Percentiles rank a stretch among this genome's conserved stretches.
Conservation (phyloP, 352 stramenopile genomes). For the Sclerospora graminicola region DNA sequence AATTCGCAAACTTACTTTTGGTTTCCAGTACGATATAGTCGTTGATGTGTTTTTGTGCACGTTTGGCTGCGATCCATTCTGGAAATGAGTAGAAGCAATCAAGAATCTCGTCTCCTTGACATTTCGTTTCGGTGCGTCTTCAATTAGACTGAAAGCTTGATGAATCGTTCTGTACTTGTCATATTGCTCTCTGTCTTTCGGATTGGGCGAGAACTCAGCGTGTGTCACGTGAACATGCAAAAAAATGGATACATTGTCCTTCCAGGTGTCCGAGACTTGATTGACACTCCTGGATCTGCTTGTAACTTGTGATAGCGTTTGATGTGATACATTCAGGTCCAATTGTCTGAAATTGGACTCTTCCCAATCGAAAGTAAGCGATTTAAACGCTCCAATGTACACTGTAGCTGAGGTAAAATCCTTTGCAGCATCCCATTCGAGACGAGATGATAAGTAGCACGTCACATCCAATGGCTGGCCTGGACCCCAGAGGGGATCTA, state of each 20-base stretch:
- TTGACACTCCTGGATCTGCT: neutral
- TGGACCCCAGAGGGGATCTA: slow-evolving; percentile 60
- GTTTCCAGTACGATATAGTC: slow-evolving; percentile 66
- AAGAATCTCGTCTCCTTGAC: slow-evolving; percentile 54
- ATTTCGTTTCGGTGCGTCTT: slow-evolving; percentile 45
- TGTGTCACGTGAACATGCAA: slow-evolving; percentile 69
- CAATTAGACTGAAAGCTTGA: slow-evolving; percentile 49
- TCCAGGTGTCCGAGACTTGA: slow-evolving; percentile 31
- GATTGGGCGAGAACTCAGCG: slow-evolving; percentile 33
- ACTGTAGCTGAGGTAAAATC: slow-evolving; percentile 35
- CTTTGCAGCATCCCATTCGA: slow-evolving; percentile 25
- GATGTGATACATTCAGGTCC: slow-evolving; percentile 41
- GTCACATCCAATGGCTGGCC: slow-evolving; percentile 42
- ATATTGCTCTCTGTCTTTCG: slow-evolving; percentile 22
- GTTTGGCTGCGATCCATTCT: slow-evolving; percentile 1
- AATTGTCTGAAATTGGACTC: slow-evolving; percentile 35
- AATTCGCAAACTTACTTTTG: slow-evolving; percentile 52
- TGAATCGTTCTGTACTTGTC: slow-evolving; percentile 52
- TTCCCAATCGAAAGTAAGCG: slow-evolving; percentile 60
- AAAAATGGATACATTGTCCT: slow-evolving; percentile 47
- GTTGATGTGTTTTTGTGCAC: slow-evolving; percentile 19
- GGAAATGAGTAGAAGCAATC: slow-evolving; percentile 9
- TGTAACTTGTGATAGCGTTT: slow-evolving; percentile 10
- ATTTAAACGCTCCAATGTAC: slow-evolving; percentile 37
- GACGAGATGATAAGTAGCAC: slow-evolving; percentile 44